Evolutionary conservation across 148 eudicot species (phyloP), one percentile per base, ranked within the genome.

Genomic region (Silene latifolia): DNA sequence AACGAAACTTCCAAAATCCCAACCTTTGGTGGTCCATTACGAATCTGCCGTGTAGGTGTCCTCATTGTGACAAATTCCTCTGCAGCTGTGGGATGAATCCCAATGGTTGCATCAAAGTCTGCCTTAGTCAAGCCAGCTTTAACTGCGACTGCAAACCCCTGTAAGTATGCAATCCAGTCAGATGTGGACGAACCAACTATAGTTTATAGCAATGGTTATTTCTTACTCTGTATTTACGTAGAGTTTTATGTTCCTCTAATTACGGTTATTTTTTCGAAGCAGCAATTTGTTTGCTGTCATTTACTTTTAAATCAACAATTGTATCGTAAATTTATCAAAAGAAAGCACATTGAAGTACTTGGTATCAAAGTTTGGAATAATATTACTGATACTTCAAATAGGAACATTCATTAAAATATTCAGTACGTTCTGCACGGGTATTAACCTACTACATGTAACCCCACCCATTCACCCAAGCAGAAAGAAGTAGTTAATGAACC

Each of bases 31-130:
- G 88, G 83, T 56, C 82, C 83, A 68, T 72, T 86, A 56, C 97
- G 91, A 73, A 92, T 82, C 80, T 95, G 85, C 77, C 97, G 78
- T 5, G 96, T 86, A 47, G 97, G 98, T 4, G 87, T 87, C 83
- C 97, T 92, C 98, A 95, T 92, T 53, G 98, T 95, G 77, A 95
- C 98, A 63, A 95, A 77, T 77, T 95, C 98, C 85, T 95, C 98
- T 53, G 98, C 96, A 73, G 98, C 63, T 67, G 98, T 92, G 29
- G 98, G 97, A 76, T 95, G 98, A 79, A 95, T 87, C 71, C 98
- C 98, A 63, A 95, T 81, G 17, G 99, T 95, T 61, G 83, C 81
- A 86, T 95, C 99, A 81, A 92, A 92, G 69, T 92, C 96, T 60
- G 92, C 96, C 75, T 95, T 95, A 59, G 90, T 95, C 89, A 95